phyloP scores from a whole-genome alignment of 352 stramenopile genomes.

The Phytophthora citricola region DNA sequence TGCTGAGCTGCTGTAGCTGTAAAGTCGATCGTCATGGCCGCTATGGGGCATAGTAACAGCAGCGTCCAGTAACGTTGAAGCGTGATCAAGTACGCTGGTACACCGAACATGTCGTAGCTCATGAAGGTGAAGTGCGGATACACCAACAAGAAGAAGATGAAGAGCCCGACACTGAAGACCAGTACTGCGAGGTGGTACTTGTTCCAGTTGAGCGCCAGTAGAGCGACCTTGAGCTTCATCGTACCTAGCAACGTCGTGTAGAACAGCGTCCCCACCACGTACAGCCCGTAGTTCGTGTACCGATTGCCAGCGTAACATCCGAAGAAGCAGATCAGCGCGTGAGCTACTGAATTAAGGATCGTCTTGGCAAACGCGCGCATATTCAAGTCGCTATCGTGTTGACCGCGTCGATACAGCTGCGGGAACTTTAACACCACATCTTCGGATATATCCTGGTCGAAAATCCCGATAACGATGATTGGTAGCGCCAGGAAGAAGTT shows the following conservation, averaged over 20 bases:
- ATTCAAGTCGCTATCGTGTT: constrained; percentile 70
- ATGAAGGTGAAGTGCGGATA: constrained; percentile 77
- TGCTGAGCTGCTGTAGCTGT: constrained; percentile 45
- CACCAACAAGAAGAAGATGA: constrained; percentile 68
- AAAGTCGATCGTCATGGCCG: constrained; percentile 55
- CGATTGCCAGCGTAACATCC: constrained; percentile 50
- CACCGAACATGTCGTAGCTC: constrained; percentile 70
- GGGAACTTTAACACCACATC: constrained; percentile 55
- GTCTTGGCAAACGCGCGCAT: constrained; percentile 56
- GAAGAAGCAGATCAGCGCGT: constrained; percentile 68
- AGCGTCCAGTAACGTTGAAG: constrained; percentile 65
- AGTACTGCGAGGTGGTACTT: constrained; percentile 65
- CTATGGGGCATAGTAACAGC: constrained; percentile 56
- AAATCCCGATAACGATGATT: constrained; percentile 85
- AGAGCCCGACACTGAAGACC: constrained; percentile 63
- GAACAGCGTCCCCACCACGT: constrained; percentile 65
- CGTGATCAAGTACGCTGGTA: constrained; percentile 48
- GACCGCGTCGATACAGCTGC: constrained; percentile 57
- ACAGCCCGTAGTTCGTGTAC: constrained; percentile 40
- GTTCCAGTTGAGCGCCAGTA: constrained; percentile 70
- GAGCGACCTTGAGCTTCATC: constrained; percentile 77
- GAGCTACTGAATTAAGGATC: constrained; percentile 57
- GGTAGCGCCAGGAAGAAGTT: constrained; percentile 92
- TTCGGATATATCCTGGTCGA: constrained; percentile 72
- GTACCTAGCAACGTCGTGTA: constrained; percentile 70